Base-by-base conservation (phyloP, 2,329 filamentous ascomycete genomes). In the Torrubiella hemipterigena region DNA sequence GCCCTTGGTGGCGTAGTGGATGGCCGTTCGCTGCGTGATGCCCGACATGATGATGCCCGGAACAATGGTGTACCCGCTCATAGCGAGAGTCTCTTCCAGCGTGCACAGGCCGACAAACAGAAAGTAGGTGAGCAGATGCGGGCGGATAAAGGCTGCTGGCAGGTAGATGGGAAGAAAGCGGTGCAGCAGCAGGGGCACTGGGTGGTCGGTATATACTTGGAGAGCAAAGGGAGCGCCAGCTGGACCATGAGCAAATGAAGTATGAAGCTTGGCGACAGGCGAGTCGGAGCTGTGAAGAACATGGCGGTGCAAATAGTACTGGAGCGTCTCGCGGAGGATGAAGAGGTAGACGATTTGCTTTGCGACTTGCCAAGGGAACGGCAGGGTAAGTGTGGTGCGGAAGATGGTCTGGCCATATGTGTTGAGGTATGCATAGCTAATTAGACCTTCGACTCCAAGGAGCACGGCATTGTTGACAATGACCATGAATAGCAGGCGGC, bases 261-360 rank as follows among this genome's bases (percentile, higher is more conserved):
- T 37, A 48, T 73, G 61, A 30, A 65, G 53, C 6, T 41, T 49
- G 7, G 61, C 58, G 16, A 69, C 36, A 3, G 44, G 33, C 0
- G 52, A 48, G 5, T 47, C 32, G 32, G 19, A 36, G 50, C 50
- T 50, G 55, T 93, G 85, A 7, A 94, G 66, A 17, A 79, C 36
- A 46, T 70, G 69, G 31, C 81, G 76, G 56, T 93, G 85, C 42
- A 84, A 65, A 43, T 74, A 68, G 51, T 93, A 94, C 35, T 76
- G 71, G 9, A 86, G 49, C 6, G 73, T 45, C 59, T 83, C 65
- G 32, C 68, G 61, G 10, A 53, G 50, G 17, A 55, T 41, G 35
- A 66, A 51, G 12, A 72, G 52, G 10, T 59, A 34, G 31, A 48
- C 38, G 27, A 66, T 45, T 38, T 73, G 65, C 42, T 67, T 69